Base-by-base conservation (phyloP, 192 early-diverging fungal species). In the Geranomyces michiganensis region DNA sequence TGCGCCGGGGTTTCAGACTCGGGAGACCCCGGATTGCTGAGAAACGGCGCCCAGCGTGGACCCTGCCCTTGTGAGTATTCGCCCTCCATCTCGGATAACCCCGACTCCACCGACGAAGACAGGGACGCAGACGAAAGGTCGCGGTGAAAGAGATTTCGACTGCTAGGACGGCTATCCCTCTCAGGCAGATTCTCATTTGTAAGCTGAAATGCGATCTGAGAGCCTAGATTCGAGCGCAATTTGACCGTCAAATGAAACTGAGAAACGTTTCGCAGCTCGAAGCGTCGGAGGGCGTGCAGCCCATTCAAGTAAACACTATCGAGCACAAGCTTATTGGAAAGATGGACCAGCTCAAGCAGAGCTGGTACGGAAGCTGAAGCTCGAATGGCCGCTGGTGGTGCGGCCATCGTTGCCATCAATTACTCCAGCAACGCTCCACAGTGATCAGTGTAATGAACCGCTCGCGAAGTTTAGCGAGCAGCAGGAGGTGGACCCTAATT, bases 251-350 rank as follows among this genome's bases (percentile, higher is more conserved):
- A 77, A 49, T 71, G 75, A 22, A 76, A 70, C 27, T 76, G 70
- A 24, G 87, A 88, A 17, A 85, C 72, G 78, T 94, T 94, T 32
- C 87, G 82, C 59, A 95, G 79, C 71, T 87, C 80, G 61, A 95
- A 79, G 26, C 87, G 85, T 8, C 85, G 80, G 14, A 95, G 82
- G 0, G 90, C 86, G 69, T 95, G 94, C 0, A 93, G 81, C 15
- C 91, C 91, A 74, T 95, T 94, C 32, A 88, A 74, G 72, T 93
- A 94, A 22, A 95, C 92, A 73, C 90, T 87, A 41, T 94, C 93
- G 9, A 93, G 65, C 5, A 83, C 80, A 21, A 93, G 68, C 60
- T 87, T 79, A 26, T 77, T 80, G 48, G 80, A 79, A 22, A 92
- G 19, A 33, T 73, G 17, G 22, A 78, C 65, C 8, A 78, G 44